Base-by-base conservation (phyloP, 2,329 filamentous ascomycete genomes). In the Fusarium camptoceras region DNA sequence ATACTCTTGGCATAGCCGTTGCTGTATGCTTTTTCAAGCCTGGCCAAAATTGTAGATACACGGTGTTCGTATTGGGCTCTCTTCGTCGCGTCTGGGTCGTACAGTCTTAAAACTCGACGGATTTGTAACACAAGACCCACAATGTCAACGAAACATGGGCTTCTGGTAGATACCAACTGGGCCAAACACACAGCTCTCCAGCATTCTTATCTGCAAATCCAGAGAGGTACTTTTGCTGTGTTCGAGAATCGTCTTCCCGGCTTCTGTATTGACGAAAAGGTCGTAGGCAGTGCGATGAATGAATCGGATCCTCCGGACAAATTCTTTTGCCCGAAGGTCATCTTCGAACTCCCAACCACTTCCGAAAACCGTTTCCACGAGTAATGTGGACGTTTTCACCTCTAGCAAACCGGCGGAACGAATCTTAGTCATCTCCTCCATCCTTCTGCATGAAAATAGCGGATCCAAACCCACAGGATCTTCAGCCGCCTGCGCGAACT, bases 301-400 rank as follows among this genome's bases (percentile, higher is more conserved):
- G 7, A 63, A 63, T 0, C 1, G 1, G 1, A 63, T n/a, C 2
- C 0, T 4, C 5, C 31, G 30, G 0, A 0, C 18, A 1, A 55
- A 20, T 3, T 8, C 0, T 11, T 0, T 6, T 3, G 3, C 14
- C 30, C 30, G 16, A 11, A 5, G 1, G 8, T 0, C 1, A 6
- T 1, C 0, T 0, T 10, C 2, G 0, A 2, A 1, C 0, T 14
- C 8, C 15, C 9, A 4, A 5, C 3, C 7, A 6, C 6, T 27
- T 7, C 2, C 6, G 9, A 7, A 8, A 27, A 8, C 5, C 25
- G 7, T 27, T 27, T 8, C 25, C 7, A 8, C 6, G 7, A 8
- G 9, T 11, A 6, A 28, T 5, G 11, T 0, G 11, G 11, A 14
- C 28, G 11, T 28, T 28, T 12, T 14, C 8, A 15, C 14, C 14